Evolutionary conservation across 768 basidiomycete genomes (phyloP).

Genomic region (Hericium coralloides): DNA sequence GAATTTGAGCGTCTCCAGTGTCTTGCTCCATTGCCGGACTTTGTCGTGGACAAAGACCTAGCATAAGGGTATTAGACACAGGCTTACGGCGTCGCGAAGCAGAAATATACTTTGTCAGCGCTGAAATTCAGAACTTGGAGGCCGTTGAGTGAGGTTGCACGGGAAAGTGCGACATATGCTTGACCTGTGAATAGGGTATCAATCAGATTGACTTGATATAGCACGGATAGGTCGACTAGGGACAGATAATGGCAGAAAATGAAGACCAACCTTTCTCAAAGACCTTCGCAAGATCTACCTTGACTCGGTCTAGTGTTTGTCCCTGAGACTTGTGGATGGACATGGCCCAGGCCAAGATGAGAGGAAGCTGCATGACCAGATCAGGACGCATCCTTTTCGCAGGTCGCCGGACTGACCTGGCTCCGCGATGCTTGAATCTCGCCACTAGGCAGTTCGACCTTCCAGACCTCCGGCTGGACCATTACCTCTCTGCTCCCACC

Average conservation of each 20-base stretch:
- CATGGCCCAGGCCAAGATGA: constrained; percentile 96
- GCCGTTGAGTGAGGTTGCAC: constrained; percentile 78
- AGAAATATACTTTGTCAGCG: constrained; percentile 47
- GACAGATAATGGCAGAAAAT: neutral
- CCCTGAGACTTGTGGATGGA: constrained; percentile 98
- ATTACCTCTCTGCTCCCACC: constrained; percentile 44
- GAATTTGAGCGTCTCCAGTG: constrained; percentile 41
- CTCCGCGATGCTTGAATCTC: constrained; percentile 71
- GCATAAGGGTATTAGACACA: neutral
- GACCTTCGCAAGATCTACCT: constrained; percentile 85
- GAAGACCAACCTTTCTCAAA: constrained; percentile 73
- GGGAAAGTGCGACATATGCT: constrained; percentile 87
- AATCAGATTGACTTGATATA: neutral
- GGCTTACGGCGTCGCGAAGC: neutral
- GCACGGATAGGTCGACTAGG: neutral
- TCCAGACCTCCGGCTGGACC: constrained; percentile 70
- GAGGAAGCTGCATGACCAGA: constrained; percentile 46
- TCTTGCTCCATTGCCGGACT: constrained; percentile 65
- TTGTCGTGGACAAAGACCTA: constrained; percentile 25
- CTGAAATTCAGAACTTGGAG: constrained; percentile 81
- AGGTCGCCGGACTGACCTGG: constrained; percentile 45
- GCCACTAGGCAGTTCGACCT: constrained; percentile 80
- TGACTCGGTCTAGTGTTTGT: constrained; percentile 91
- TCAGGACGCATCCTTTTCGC: neutral
- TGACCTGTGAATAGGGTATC: constrained; percentile 45